A percentile compares a stretch with the other conserved stretches of the same genome.
Evolutionary conservation across 768 basidiomycete species (phyloP).

Genomic region (Lactifluus volemus): DNA sequence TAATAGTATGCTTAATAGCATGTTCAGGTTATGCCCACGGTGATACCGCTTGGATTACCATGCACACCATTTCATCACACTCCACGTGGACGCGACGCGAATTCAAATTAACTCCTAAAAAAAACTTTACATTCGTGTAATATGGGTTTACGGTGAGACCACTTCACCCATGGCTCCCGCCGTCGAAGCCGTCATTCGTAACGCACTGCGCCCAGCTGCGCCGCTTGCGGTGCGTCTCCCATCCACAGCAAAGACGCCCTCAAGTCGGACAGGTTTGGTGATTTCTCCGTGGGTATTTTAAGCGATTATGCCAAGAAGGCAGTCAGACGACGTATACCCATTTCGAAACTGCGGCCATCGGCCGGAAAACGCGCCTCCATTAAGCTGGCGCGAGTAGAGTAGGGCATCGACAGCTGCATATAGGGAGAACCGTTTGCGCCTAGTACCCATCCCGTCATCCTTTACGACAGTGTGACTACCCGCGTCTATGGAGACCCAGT

Average conservation of each 20-base stretch:
- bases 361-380: not conserved
- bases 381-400: not conserved
- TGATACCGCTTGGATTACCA: too few species aligned
- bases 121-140: too few species aligned
- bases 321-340: not conserved
- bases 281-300: conserved; percentile 38
- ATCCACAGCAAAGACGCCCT: conserved; percentile 56
- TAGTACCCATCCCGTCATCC: not conserved
- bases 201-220: conserved; percentile 12
- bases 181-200: not conserved
- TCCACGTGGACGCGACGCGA: too few species aligned
- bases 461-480: not conserved
- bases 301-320: conserved; percentile 34
- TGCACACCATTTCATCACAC: too few species aligned
- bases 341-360: not conserved
- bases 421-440: not conserved
- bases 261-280: conserved; percentile 48
- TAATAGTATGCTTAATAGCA: too few species aligned
- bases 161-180: too few species aligned
- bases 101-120: too few species aligned
- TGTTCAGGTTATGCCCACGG: too few species aligned
- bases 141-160: too few species aligned
- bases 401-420: not conserved
- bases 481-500: not conserved
- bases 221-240: conserved; percentile 54